Base-by-base conservation (phyloP, 1,284 basidiomycete species). In the Rhodotorula sp. region DNA sequence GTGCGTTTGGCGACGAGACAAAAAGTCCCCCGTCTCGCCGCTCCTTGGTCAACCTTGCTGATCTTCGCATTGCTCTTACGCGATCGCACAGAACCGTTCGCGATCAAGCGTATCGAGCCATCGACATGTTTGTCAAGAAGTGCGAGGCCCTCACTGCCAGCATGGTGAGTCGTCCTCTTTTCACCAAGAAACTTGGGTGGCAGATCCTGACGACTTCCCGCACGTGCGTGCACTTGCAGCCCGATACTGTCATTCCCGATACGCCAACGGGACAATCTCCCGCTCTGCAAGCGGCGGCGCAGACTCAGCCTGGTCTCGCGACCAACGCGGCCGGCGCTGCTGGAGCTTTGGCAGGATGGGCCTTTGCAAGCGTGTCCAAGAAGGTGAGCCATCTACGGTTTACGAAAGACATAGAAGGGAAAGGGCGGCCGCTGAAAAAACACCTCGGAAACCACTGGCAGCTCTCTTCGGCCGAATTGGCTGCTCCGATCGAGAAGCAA, bases 21-120 rank as follows among this genome's bases (percentile, higher is more conserved):
- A 7, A 38, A 38, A 34, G 38, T 38, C 38, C 8, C 38, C 38
- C 6, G 38, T 43, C 38, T 38, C 34, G 5, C 34, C 34, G 34
- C 1, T 38, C 34, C 34, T 38, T 38, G 34, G 10, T 12, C 38
- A 43, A 43, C 38, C 38, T 43, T 43, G 38, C 38, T 43, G 38
- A 43, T 43, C 10, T 43, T 43, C 38, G 12, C 38, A 52, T 4
- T 56, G 16, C 19, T 45, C 14, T 18, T 3, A 19, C 34, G 38
- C n/a, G 6, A 38, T 47, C 28, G 15, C 45, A 28, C 68, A 95
- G 92, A 77, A 80, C 92, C 6, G 94, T 97, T 1, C 86, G 94
- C 52, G 93, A 97, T 81, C 94, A 97, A 79, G 94, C 92, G 2
- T 97, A 95, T 85, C 94, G 92, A 80, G 90, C 92, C 2, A 85